Percentiles rank a stretch among this genome's conserved stretches.
Evolutionary conservation across 352 stramenopile species (phyloP).

Genomic region (Pelagophyceae sp.): DNA sequence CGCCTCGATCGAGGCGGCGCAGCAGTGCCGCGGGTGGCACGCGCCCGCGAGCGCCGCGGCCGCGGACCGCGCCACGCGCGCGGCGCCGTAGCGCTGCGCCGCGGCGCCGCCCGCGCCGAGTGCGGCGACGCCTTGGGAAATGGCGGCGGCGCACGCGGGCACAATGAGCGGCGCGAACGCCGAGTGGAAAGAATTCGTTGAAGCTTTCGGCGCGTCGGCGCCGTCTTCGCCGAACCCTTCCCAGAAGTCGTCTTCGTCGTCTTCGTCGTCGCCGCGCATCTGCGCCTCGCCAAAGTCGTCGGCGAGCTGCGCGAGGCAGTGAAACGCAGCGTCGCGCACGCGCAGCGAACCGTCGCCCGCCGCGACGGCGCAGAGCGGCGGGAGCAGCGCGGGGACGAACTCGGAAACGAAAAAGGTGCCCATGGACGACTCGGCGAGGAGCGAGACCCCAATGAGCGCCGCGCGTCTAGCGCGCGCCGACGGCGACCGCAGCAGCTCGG

Average conservation of each 20-base stretch:
- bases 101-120: neutral
- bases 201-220: too few species aligned
- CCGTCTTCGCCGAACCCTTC: neutral
- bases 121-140: neutral
- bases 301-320: neutral
- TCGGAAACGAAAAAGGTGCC: neutral
- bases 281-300: neutral
- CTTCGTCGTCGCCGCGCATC: neutral
- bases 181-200: neutral
- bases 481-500: neutral
- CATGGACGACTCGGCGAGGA: neutral
- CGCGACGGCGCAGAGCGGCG: neutral
- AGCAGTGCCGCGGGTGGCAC: neutral
- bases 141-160: neutral
- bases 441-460: neutral
- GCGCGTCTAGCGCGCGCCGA: neutral
- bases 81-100: neutral
- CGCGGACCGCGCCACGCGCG: too few species aligned
- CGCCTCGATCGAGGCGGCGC: neutral
- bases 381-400: neutral
- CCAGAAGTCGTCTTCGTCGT: neutral
- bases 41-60: neutral
- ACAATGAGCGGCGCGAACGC: neutral
- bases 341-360: neutral
- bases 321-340: neutral